Conservation (phyloP, 2,329 filamentous ascomycete species). For the Paecilomyces fulvus region DNA sequence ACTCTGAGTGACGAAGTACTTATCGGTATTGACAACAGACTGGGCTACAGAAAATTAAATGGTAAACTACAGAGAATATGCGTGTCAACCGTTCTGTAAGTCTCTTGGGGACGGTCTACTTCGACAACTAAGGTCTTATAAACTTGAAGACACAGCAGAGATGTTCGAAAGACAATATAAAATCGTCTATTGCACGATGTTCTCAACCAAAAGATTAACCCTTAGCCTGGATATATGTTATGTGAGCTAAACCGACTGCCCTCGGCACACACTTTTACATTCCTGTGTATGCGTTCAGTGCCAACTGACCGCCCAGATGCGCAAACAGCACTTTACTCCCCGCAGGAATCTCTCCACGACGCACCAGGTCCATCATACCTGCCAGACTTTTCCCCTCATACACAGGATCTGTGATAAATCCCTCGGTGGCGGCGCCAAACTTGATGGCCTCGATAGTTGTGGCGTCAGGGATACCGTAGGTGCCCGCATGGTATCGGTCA, state of each 20-base stretch:
- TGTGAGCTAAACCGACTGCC: neutral
- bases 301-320: constrained; percentile 62
- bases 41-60: too few species aligned
- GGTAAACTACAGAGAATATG: too few species aligned
- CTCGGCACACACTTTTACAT: constrained; percentile 15
- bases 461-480: constrained; percentile 58
- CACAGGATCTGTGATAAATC: constrained; percentile 66
- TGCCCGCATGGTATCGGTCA: constrained; percentile 56
- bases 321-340: constrained; percentile 63
- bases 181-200: too few species aligned
- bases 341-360: constrained; percentile 48
- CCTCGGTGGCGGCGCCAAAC: constrained; percentile 60
- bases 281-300: constrained; percentile 57
- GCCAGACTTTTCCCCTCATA: constrained; percentile 70
- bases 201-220: neutral
- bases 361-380: constrained; percentile 61
- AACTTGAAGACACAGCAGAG: too few species aligned
- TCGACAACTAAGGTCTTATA: too few species aligned
- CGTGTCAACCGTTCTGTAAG: too few species aligned
- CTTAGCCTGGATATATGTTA: neutral
- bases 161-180: too few species aligned
- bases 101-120: too few species aligned
- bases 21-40: too few species aligned
- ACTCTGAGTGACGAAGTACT: too few species aligned
- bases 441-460: constrained; percentile 58